phyloP scores from a whole-genome alignment of 1,284 basidiomycete species.

The Trichosporon ovoides region DNA sequence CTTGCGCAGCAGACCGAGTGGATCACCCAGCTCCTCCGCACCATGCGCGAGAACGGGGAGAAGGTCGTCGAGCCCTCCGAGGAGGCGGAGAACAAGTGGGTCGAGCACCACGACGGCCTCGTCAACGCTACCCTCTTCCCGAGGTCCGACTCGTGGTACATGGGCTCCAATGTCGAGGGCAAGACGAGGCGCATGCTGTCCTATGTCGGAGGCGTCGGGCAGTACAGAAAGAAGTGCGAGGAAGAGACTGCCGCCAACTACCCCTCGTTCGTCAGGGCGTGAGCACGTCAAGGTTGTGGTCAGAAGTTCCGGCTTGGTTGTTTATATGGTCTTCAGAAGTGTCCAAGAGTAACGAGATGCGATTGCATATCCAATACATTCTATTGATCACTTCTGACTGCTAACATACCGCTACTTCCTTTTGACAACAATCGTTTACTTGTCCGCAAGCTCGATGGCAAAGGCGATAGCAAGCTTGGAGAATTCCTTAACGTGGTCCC shows the following conservation, averaged over 20 bases:
- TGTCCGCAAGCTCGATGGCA: slow-evolving; percentile 63
- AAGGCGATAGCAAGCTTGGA: slow-evolving; percentile 83
- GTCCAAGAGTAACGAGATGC: no score
- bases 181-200: slow-evolving; percentile 15
- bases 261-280: slow-evolving; percentile 13
- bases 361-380: no score
- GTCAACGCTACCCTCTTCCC: slow-evolving; percentile 14
- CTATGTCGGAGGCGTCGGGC: slow-evolving; percentile 17
- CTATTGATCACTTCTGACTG: not conserved
- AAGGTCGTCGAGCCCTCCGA: slow-evolving; percentile 9
- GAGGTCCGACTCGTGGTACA: slow-evolving; percentile 18
- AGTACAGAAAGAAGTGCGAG: slow-evolving; percentile 12
- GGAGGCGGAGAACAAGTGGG: slow-evolving; percentile 15
- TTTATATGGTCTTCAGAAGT: no score
- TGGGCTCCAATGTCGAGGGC: slow-evolving; percentile 17
- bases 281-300: not conserved
- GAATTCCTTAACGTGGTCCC: slow-evolving; percentile 58
- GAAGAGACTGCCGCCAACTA: slow-evolving; percentile 13
- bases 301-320: not conserved
- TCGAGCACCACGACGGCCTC: slow-evolving; percentile 12
- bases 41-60: slow-evolving; percentile 7
- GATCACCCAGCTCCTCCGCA: slow-evolving; percentile 8
- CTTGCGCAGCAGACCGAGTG: slow-evolving; percentile 19
- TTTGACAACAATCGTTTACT: not conserved
- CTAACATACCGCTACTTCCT: not conserved